Conservation (phyloP, 768 basidiomycete species). For the Rubroboletus pulcherrimus region DNA sequence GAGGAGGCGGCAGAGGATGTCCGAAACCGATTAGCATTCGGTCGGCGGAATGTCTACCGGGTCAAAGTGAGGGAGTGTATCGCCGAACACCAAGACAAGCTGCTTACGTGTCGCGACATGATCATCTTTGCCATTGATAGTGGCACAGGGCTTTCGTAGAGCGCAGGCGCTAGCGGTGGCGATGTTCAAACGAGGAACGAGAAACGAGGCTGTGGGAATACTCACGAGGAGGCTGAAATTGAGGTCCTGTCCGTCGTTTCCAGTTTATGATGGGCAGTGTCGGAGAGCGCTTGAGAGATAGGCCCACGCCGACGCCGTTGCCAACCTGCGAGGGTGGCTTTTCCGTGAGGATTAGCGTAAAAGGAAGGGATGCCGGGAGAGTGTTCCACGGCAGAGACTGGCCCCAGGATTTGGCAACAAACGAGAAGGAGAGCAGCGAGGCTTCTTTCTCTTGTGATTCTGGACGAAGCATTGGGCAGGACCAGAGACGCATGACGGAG, state of each 20-base stretch:
- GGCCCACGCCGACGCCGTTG: constrained; percentile 1
- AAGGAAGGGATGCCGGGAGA: constrained; percentile 28
- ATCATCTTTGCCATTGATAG: constrained; percentile 51
- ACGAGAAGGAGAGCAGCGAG: background rate
- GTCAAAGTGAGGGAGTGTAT: background rate
- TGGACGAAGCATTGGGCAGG: constrained; percentile 15
- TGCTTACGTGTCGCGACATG: constrained; percentile 49
- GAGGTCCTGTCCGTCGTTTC: constrained; percentile 22
- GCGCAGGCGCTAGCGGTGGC: constrained; percentile 34
- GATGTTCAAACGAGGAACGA: background rate
- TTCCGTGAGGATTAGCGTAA: constrained; percentile 20
- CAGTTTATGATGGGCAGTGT: constrained; percentile 20
- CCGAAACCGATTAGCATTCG: constrained; percentile 27
- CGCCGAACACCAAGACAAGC: background rate
- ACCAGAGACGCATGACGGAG: constrained; percentile 26
- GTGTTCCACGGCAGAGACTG: constrained; percentile 25
- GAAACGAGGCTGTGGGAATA: background rate
- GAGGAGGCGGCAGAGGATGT: constrained; percentile 18
- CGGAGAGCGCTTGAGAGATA: constrained; percentile 11
- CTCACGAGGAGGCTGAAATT: constrained; percentile 33
- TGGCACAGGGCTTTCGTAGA: constrained; percentile 42
- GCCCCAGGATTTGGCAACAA: constrained; percentile 11
- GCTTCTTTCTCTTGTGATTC: constrained; percentile 16
- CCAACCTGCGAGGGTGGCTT: constrained; percentile 16
- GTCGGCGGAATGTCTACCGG: constrained; percentile 33